phyloP scores from a whole-genome alignment of 768 basidiomycete genomes.

The Auriscalpium orientale region DNA sequence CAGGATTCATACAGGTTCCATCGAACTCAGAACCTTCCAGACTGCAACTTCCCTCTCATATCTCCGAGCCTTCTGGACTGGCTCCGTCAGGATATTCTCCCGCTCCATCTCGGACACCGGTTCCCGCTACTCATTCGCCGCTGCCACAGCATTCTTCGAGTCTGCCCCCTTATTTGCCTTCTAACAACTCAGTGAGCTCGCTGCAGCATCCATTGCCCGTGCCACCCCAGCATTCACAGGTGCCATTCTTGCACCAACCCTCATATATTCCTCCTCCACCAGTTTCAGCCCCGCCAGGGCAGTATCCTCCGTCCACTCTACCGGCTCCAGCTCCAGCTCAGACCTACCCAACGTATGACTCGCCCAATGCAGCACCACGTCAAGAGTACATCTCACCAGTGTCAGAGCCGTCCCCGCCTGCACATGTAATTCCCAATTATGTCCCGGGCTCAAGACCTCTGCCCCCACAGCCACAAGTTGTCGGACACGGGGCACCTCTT shows the following conservation, averaged over 20 bases:
- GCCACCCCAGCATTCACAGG: conserved; percentile 1
- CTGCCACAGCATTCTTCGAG: conserved; percentile 13
- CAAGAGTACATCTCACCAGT: neutral
- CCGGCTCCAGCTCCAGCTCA: conserved; percentile 23
- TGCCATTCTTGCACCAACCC: conserved; percentile 2
- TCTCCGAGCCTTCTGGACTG: neutral
- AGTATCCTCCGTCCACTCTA: conserved; percentile 21
- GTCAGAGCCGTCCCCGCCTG: neutral
- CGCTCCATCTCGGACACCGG: conserved; percentile 18
- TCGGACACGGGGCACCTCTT: conserved; percentile 1
- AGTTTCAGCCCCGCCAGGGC: conserved; percentile 16
- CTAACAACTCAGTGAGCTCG: neutral
- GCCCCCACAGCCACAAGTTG: conserved; percentile 11
- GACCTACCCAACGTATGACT: neutral
- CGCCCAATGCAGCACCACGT: neutral
- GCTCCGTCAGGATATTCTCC: conserved; percentile 1
- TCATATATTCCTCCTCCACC: conserved; percentile 10
- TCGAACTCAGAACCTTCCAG: conserved; percentile 20
- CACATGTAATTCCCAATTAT: conserved; percentile 6
- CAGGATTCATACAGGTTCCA: conserved; percentile 59
- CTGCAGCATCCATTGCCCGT: neutral
- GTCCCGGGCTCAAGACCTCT: conserved; percentile 14
- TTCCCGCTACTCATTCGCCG: conserved; percentile 18
- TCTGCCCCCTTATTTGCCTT: conserved; percentile 6
- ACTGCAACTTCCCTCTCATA: conserved; percentile 4